phyloP scores from a whole-genome alignment of 2,329 filamentous ascomycete species.

The Zasmidium citrigriseum region DNA sequence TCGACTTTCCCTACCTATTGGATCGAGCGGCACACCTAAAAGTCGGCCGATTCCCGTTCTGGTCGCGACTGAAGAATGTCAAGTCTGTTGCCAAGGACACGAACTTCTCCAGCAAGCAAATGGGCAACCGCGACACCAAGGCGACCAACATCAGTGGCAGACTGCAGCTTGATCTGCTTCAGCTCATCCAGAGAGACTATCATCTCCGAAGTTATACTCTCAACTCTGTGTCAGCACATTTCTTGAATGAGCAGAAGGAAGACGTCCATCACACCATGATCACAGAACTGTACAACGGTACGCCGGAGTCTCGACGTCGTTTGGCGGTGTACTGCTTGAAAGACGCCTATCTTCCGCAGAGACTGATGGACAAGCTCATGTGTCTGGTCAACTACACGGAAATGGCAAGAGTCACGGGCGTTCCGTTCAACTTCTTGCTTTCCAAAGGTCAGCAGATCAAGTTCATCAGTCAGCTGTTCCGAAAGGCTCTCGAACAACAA shows the following conservation, averaged over 20 bases:
- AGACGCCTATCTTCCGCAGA: constrained; percentile 91
- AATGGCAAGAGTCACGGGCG: constrained; percentile 98
- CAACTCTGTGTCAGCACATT: constrained; percentile 93
- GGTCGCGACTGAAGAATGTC: constrained; percentile 74
- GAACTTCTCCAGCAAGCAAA: constrained; percentile 96
- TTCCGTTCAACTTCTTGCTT: constrained; percentile 93
- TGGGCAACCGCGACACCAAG: constrained; percentile 94
- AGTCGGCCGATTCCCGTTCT: constrained; percentile 77
- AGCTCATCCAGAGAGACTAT: constrained; percentile 90
- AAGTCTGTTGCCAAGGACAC: constrained; percentile 73
- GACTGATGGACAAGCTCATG: constrained; percentile 95
- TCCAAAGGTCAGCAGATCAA: constrained; percentile 94
- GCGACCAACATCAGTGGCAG: constrained; percentile 92
- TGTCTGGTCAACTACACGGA: constrained; percentile 99
- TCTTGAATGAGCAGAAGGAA: constrained; percentile 95
- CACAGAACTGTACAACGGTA: constrained; percentile 95
- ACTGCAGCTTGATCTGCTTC: constrained; percentile 89
- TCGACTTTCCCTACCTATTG: constrained; percentile 95
- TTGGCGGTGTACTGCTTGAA: constrained; percentile 96
- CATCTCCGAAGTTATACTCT: constrained; percentile 95
- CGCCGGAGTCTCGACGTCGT: constrained; percentile 85
- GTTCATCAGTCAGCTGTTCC: constrained; percentile 95
- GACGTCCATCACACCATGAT: constrained; percentile 99
- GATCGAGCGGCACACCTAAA: constrained; percentile 86
- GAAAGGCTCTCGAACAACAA: constrained; percentile 89